Evolutionary conservation across 257 asterid species (phyloP), one percentile per base, ranked within the genome.

Genomic region (Nicotiana paniculata): DNA sequence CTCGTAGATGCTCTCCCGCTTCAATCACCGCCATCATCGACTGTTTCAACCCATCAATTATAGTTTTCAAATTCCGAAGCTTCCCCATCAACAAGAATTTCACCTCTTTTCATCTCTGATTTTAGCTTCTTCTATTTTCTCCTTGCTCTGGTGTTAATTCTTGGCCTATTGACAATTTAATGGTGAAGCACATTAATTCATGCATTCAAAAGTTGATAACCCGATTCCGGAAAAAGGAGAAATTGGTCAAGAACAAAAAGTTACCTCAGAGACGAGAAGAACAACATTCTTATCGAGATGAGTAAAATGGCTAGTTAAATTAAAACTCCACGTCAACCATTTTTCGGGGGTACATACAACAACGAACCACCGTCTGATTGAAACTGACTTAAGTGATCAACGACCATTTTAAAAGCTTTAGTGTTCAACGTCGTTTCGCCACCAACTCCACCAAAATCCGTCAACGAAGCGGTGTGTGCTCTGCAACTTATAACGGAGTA

Each of bases 381-480:
- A 46, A 79, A 94, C 84, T 83, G 93, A 82, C 95, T 75, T 59
- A 96, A 91, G 64, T 89, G 81, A 81, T 86, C 89, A 11, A 96
- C 46, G 83, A 97, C 99, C 4, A 90, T 81, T 86, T 84, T 88
- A 82, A 96, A 94, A 15, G 95, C 98, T 63, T 79, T 76, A 0
- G 97, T 94, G 9, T 96, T 96, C 81, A 86, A 90, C 62, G 97
- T 96, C 35, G 66, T 86, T 32, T 98, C 99, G 33, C 93, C 98
- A 15, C 98, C 98, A n/a, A 96, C 90, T 0, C 97, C 99, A 6
- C 98, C 99, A 39, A 96, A 96, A 17, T 96, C 97, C 16, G 92
- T 83, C 81, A 96, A 30, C 1, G 97, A 86, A 0, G 95, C 97
- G 6, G 83, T 81, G 85, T 93, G 93, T 13, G 83, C 84, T 75